These are phyloP conservation scores for Picochlorum sp. DNA, from an alignment of 139 green algal genomes.

Conservation along the genomic window DNA sequence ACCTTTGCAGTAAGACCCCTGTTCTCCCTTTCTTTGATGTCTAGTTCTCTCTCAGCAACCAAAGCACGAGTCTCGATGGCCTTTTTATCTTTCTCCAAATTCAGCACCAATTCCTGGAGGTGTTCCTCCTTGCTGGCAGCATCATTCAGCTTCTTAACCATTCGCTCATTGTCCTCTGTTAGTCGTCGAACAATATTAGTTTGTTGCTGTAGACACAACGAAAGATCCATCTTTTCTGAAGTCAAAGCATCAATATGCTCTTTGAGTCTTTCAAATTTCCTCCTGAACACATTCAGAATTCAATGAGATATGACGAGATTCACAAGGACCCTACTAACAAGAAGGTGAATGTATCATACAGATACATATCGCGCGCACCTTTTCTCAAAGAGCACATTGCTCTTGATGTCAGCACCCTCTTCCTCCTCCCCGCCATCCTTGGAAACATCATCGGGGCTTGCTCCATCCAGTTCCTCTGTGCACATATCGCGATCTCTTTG, in stretches of 20 bases:
- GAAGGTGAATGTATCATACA: too few species aligned
- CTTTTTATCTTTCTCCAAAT: neutral
- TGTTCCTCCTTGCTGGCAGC: conserved; percentile 11
- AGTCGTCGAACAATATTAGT: conserved; percentile 33
- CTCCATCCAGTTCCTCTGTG: too few species aligned
- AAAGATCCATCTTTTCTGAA: conserved; percentile 58
- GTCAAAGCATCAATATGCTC: conserved; percentile 70
- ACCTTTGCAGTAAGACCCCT: neutral
- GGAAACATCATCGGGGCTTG: too few species aligned
- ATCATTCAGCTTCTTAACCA: conserved; percentile 44
- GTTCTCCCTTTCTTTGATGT: neutral
- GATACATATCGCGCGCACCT: too few species aligned
- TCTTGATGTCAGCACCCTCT: too few species aligned
- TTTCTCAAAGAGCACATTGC: too few species aligned
- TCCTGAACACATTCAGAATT: neutral
- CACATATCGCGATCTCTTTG: too few species aligned
- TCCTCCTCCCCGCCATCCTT: too few species aligned
- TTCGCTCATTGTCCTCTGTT: conserved; percentile 42
- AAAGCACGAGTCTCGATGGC: neutral
- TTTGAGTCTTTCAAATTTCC: conserved; percentile 44
- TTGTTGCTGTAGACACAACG: conserved; percentile 45
- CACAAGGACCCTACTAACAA: too few species aligned
- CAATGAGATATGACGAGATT: neutral
- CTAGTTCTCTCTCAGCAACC: neutral
- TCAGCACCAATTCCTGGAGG: neutral